Base-by-base conservation (phyloP, 1,139 yeast species). In the Saccharomyces hybrid region DNA sequence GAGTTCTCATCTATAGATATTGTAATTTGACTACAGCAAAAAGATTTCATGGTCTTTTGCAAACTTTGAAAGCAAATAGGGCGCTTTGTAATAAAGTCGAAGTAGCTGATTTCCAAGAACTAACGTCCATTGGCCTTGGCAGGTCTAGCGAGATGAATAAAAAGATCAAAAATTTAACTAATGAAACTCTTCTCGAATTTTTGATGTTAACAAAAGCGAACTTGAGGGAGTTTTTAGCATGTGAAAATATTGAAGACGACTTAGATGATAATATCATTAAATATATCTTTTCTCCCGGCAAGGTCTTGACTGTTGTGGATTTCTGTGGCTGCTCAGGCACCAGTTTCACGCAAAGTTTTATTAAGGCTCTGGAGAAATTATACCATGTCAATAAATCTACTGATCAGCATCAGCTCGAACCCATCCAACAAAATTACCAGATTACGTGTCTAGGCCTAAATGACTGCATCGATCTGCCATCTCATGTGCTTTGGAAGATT, bases 101-200 rank as follows among this genome's bases (percentile, higher is more conserved):
- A 62, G 84, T 85, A 56, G 78, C 90, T 64, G 97, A 90, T 71
- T 90, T 90, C 65, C 88, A 87, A 65, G 93, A 88, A 59, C 86
- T 90, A 67, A 89, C 97, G 0, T 85, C 95, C 1, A 85, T 90
- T 52, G 97, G 97, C 0, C 76, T 90, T 52, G 97, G 97, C 2
- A 76, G 96, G 58, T 87, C 96, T 0, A 88, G 88, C 7, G 80
- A 86, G 61, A 89, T 89, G 96, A 90, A 88, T 71, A 84, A 82
- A 69, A 95, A 88, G 70, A 90, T 90, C 61, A 95, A 89, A 70
- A 88, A 89, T 88, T 89, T 90, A 47, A 90, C 96, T 0, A 76
- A 85, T 49, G 72, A 76, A 29, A 90, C 96, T 2, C 82, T 90
- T 34, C 68, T 80, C 51, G 74, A 78, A 38, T 88, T 89, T 54